Conservation (phyloP, 176 grass and related monocot genomes). For the Melocanna baccifera region DNA sequence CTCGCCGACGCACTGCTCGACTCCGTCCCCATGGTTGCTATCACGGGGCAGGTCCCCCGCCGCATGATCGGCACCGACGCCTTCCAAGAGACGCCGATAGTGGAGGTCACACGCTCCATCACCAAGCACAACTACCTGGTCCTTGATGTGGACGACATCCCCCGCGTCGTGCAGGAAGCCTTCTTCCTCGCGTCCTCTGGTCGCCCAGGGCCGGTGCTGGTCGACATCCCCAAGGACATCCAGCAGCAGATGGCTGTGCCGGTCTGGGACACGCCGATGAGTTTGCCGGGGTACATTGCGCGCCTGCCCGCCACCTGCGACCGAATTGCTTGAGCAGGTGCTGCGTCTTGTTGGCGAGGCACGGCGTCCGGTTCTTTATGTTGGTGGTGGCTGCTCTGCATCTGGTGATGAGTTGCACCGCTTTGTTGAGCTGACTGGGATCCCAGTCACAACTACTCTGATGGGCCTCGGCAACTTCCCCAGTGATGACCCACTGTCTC, state of each 20-base stretch:
- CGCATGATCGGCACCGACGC: slow-evolving; percentile 98
- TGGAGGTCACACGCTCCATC: slow-evolving; percentile 98
- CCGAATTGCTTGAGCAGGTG: slow-evolving; percentile 71
- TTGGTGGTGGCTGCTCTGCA: slow-evolving; percentile 78
- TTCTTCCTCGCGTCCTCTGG: slow-evolving; percentile 80
- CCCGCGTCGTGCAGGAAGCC: slow-evolving; percentile 79
- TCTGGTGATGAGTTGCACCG: slow-evolving; percentile 68
- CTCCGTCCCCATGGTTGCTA: slow-evolving; percentile 86
- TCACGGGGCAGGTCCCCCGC: slow-evolving; percentile 94
- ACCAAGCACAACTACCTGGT: slow-evolving; percentile 98
- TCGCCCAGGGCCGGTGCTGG: slow-evolving; percentile 77
- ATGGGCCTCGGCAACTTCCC: slow-evolving; percentile 97
- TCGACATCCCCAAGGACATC: slow-evolving; percentile 95
- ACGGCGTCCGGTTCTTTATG: slow-evolving; percentile 71
- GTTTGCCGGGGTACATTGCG: slow-evolving; percentile 69
- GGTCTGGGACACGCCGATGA: slow-evolving; percentile 56
- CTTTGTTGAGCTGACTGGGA: slow-evolving; percentile 74
- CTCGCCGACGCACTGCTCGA: slow-evolving; percentile 95
- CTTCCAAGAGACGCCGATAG: slow-evolving; percentile 98
- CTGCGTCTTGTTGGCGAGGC: slow-evolving; percentile 73
- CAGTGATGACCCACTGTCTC: slow-evolving; percentile 55
- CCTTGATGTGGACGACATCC: slow-evolving; percentile 78
- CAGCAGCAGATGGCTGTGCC: slow-evolving; percentile 85
- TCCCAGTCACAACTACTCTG: slow-evolving; percentile 87
- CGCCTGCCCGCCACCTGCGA: slow-evolving; percentile 64